Percentiles rank a stretch among this genome's conserved stretches.
Evolutionary conservation across 192 early-diverging fungal species (phyloP).

Genomic region (Linnemannia hyalina): DNA sequence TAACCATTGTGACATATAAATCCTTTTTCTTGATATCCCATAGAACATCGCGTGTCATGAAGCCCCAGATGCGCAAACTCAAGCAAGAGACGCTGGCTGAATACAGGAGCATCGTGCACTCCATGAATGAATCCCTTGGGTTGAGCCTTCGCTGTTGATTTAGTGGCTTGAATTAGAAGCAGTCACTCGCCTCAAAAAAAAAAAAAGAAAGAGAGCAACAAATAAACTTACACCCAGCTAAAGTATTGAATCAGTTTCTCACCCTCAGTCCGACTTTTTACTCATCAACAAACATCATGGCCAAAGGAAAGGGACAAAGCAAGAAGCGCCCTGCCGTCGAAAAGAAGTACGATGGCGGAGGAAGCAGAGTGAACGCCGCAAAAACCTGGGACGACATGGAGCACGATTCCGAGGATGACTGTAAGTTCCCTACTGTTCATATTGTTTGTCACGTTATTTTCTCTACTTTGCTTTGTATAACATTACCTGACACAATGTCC

Average conservation of each 20-base stretch:
- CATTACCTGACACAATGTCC: background rate
- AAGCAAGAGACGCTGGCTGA: slow-evolving; percentile 19
- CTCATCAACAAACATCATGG: slow-evolving; percentile 26
- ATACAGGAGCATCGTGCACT: slow-evolving; percentile 16
- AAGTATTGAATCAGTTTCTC: slow-evolving; percentile 6
- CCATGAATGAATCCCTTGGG: slow-evolving; percentile 44
- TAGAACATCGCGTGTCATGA: slow-evolving; percentile 18
- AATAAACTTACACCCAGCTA: slow-evolving; percentile 7
- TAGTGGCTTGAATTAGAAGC: slow-evolving; percentile 35
- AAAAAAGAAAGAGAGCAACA: slow-evolving; percentile 21
- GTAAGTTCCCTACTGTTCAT: slow-evolving; percentile 42
- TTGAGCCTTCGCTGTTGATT: slow-evolving; percentile 20
- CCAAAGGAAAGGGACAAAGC: slow-evolving; percentile 43
- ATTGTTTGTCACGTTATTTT: background rate
- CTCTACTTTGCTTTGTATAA: background rate
- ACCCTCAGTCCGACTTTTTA: background rate
- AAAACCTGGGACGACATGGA: slow-evolving; percentile 81
- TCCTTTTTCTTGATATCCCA: background rate
- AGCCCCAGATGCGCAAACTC: background rate
- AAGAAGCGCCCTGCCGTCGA: slow-evolving; percentile 42
- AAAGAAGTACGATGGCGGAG: slow-evolving; percentile 53
- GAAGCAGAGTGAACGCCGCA: slow-evolving; percentile 71
- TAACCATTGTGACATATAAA: background rate
- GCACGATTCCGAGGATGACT: slow-evolving; percentile 83
- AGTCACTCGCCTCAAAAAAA: slow-evolving; percentile 23